Percentiles rank a stretch among this genome's conserved stretches.
These are phyloP conservation scores for Xanthoconium purpureum DNA, from an alignment of 768 basidiomycete species.

Conservation along the genomic window DNA sequence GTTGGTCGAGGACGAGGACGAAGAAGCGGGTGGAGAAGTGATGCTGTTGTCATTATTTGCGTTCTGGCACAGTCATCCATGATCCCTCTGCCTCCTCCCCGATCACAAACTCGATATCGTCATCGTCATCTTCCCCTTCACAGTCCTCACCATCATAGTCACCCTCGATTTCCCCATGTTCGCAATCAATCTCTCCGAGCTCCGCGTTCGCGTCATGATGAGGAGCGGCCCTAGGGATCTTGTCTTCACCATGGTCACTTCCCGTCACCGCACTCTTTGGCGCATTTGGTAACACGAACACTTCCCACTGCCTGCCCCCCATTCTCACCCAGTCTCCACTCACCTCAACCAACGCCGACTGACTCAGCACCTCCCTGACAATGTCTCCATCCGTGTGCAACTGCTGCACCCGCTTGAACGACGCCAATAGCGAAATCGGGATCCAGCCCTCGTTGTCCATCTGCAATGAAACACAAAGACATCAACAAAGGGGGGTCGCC, in stretches of 20 bases:
- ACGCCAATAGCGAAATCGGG: conserved; percentile 72
- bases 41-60: conserved; percentile 17
- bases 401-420: conserved; percentile 79
- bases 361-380: conserved; percentile 65
- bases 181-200: conserved; percentile 13
- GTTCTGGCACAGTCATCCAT: conserved; percentile 36
- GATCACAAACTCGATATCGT: conserved; percentile 74
- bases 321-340: conserved; percentile 65
- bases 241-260: not conserved
- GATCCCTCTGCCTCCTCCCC: conserved; percentile 42
- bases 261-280: conserved; percentile 37
- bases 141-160: conserved; percentile 35
- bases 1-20: not conserved
- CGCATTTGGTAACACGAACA: conserved; percentile 60
- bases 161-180: conserved; percentile 20
- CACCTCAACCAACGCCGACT: conserved; percentile 74
- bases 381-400: conserved; percentile 58
- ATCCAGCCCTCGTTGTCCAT: conserved; percentile 93
- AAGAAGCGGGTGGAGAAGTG: not conserved
- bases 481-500: not conserved
- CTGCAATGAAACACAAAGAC: conserved; percentile 36
- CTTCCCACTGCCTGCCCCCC: conserved; percentile 54
- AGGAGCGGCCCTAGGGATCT: not conserved
- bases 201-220: conserved; percentile 3
- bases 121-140: conserved; percentile 60